Evolutionary conservation across 257 asterid genomes (phyloP).

Genomic region (Petunia axillaris): DNA sequence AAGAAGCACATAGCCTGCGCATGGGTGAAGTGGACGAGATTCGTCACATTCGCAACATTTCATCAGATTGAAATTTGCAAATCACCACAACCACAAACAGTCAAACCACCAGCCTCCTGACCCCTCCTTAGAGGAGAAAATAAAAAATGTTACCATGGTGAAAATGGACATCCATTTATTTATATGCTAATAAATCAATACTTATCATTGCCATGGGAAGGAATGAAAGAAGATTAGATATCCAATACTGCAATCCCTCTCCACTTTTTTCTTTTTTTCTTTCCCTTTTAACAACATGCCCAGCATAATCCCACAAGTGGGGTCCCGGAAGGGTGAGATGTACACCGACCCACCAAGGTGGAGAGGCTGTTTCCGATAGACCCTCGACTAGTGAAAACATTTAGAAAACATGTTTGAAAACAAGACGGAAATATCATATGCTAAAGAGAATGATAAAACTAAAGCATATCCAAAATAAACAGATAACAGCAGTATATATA

Average conservation of each 20-base stretch:
- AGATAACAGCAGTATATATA: too few species aligned
- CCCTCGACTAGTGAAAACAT: too few species aligned
- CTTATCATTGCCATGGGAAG: not conserved
- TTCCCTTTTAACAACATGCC: not conserved
- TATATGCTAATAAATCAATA: not conserved
- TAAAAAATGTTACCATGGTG: not conserved
- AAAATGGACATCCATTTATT: not conserved
- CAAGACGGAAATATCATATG: too few species aligned
- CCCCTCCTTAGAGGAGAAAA: not conserved
- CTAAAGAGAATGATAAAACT: too few species aligned
- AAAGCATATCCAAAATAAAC: too few species aligned
- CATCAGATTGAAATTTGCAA: constrained; percentile 6
- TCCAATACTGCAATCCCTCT: not conserved
- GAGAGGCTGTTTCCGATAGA: too few species aligned
- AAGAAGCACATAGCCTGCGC: not conserved
- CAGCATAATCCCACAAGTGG: too few species aligned
- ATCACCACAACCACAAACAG: not conserved
- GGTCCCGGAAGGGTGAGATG: too few species aligned
- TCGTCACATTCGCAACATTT: not conserved
- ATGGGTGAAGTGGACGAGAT: not conserved
- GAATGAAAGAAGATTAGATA: not conserved
- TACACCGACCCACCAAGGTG: too few species aligned
- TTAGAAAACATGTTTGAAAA: too few species aligned
- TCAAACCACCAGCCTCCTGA: not conserved
- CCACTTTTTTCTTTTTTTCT: not conserved